A percentile compares a stretch with the other conserved stretches of the same genome.
Evolutionary conservation across 768 basidiomycete genomes (phyloP).

Genomic region (Leccinellum albellum): DNA sequence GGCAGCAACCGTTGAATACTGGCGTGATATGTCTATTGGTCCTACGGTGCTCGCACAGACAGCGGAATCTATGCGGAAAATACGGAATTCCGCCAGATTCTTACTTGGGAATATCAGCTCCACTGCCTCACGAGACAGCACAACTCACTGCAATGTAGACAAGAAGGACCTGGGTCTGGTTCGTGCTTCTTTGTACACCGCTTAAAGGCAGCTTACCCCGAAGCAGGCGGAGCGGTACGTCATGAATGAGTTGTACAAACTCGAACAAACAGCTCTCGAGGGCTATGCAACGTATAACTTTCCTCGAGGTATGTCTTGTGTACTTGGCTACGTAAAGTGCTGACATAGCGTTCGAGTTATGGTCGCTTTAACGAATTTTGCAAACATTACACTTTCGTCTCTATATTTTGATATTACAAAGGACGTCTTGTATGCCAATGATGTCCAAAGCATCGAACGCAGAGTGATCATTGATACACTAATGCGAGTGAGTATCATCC

Average conservation of each 20-base stretch:
- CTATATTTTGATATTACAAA: conserved; percentile 92
- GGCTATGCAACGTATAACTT: conserved; percentile 77
- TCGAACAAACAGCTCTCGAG: conserved; percentile 65
- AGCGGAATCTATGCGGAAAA: conserved; percentile 72
- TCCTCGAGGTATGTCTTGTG: conserved; percentile 57
- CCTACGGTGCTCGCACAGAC: conserved; percentile 71
- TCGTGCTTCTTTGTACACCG: conserved; percentile 22
- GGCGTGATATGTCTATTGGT: conserved; percentile 84
- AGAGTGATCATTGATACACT: conserved; percentile 68
- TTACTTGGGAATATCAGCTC: conserved; percentile 72
- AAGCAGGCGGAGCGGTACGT: conserved; percentile 78
- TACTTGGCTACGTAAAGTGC: not conserved
- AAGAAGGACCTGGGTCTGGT: conserved; percentile 61
- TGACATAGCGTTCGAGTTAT: conserved; percentile 50
- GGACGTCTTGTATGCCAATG: conserved; percentile 81
- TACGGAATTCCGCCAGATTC: conserved; percentile 84
- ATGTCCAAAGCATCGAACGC: conserved; percentile 47
- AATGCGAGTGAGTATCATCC: conserved; percentile 47
- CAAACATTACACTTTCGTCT: conserved; percentile 81
- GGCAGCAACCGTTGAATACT: conserved; percentile 89
- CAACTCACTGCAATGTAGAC: conserved; percentile 5
- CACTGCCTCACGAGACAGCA: conserved; percentile 6
- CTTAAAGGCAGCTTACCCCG: conserved; percentile 5
- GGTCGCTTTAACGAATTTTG: conserved; percentile 68
- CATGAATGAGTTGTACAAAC: conserved; percentile 74